phyloP scores from a whole-genome alignment of 2,329 filamentous ascomycete genomes.

The Fusarium caatingaense region DNA sequence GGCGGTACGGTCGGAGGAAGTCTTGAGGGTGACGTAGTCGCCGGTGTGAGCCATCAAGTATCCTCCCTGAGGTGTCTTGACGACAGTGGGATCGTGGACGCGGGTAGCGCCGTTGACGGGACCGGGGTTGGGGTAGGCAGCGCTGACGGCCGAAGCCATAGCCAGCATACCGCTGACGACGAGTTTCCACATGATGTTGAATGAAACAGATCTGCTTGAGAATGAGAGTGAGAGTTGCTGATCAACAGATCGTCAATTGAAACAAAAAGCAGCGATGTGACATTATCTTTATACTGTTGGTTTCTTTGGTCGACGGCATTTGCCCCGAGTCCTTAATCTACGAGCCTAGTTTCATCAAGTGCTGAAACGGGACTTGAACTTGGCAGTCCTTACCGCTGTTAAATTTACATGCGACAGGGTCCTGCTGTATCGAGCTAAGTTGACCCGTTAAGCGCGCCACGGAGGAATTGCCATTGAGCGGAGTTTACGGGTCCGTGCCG shows the following conservation, averaged over 20 bases:
- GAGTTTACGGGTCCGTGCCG: slow-evolving; percentile 18
- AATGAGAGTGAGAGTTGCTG: background rate
- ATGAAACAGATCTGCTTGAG: background rate
- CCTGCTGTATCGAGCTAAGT: background rate
- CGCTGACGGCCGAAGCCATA: slow-evolving; percentile 24
- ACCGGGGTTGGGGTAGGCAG: slow-evolving; percentile 37
- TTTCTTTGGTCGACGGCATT: background rate
- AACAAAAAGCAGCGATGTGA: background rate
- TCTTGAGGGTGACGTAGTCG: slow-evolving; percentile 47
- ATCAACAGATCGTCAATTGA: background rate
- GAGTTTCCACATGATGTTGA: slow-evolving; percentile 29
- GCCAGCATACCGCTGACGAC: slow-evolving; percentile 41
- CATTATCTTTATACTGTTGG: slow-evolving; percentile 9
- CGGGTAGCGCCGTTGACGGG: slow-evolving; percentile 42
- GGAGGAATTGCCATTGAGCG: slow-evolving; percentile 22
- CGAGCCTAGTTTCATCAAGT: slow-evolving; percentile 7
- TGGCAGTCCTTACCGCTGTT: background rate
- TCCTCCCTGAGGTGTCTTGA: slow-evolving; percentile 45
- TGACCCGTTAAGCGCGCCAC: slow-evolving; percentile 19
- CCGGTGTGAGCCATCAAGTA: slow-evolving; percentile 47
- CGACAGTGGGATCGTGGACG: slow-evolving; percentile 48
- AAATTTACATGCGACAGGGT: background rate
- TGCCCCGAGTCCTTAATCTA: slow-evolving; percentile 18
- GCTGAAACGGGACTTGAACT: slow-evolving; percentile 2
- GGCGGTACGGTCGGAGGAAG: slow-evolving; percentile 48